Conservation (phyloP, 441 rosid genomes). For the Corymbia citriodora region DNA sequence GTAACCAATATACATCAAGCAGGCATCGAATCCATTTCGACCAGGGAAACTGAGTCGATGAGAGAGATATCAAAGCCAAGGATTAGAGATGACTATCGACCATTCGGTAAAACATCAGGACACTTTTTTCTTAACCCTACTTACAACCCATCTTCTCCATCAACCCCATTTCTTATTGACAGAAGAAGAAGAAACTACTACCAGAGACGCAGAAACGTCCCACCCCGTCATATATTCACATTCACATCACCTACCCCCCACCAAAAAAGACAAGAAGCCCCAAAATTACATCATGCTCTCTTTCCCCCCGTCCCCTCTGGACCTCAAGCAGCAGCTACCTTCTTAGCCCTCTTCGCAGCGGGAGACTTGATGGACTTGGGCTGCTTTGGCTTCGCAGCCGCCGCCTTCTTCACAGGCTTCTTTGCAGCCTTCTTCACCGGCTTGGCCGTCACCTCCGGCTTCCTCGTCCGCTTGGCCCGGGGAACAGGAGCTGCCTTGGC, state of each 20-base stretch:
- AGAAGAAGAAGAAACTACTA: background rate
- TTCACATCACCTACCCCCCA: background rate
- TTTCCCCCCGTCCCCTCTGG: background rate
- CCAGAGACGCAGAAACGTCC: background rate
- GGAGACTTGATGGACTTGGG: conserved; percentile 65
- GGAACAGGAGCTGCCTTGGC: conserved; percentile 6
- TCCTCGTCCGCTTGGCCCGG: conserved; percentile 8
- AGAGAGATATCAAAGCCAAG: background rate
- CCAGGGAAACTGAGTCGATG: background rate
- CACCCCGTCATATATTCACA: background rate
- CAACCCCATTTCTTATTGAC: background rate
- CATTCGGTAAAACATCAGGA: background rate
- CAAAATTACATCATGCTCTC: background rate
- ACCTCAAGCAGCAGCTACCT: conserved; percentile 24
- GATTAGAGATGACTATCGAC: background rate
- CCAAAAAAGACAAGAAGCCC: background rate
- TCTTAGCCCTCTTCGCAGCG: conserved; percentile 47
- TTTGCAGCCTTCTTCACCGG: conserved; percentile 30
- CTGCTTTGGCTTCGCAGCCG: conserved; percentile 48
- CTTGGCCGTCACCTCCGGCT: conserved; percentile 19
- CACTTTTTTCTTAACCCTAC: background rate
- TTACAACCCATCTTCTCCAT: background rate
- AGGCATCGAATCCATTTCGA: background rate
- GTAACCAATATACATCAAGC: background rate
- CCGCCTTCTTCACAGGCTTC: conserved; percentile 7